Evolutionary conservation across 441 rosid genomes (phyloP), one percentile per base, ranked within the genome.

Genomic region (Erodium texanum): DNA sequence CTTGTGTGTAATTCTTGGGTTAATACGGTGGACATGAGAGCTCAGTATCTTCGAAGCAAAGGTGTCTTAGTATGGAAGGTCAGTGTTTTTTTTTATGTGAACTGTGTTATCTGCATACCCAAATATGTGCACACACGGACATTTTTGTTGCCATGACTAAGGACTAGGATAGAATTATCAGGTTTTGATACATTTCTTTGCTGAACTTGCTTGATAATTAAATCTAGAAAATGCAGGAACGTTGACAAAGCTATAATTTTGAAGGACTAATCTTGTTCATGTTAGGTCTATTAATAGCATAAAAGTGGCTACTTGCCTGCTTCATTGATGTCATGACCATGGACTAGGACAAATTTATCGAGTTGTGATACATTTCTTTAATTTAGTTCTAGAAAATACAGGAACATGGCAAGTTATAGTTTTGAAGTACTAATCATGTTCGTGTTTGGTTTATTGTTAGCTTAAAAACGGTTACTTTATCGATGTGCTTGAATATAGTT

Each of bases 1-100:
- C 65, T 81, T 73, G 95, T 93, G 10, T 75, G 71, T 71, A 78
- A 93, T 74, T 88, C 97, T 58, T 93, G 99, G 97, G 70, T 82
- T 67, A 88, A 77, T 73, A 83, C 90, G 3, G 99, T 91, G 50
- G 97, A 93, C 84, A 87, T 93, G 99, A 88, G 88, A 78, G 95
- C 96, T 20, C 99, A 93, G 71, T 88, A 81, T 79, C 76, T 91
- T 62, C 79, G 95, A 71, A 93, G 95, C 87, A 85, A 81, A 77
- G 99, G 99, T 74, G 76, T 93, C 81, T 79, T 91, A 69, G 97
- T 93, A 20, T 93, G 93, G 95, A 93, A 93, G 99, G 99, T 90
- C 65, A 61, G 80, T 67, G 7, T 66, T 71, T 64, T 62, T 16
- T 36, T 9, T 12, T 24, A 24, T 10, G 34, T 62, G 65, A 50